Evolutionary conservation across 495 filamentous ascomycete species (phyloP).

Genomic region (Lasiosphaeris hirsuta): DNA sequence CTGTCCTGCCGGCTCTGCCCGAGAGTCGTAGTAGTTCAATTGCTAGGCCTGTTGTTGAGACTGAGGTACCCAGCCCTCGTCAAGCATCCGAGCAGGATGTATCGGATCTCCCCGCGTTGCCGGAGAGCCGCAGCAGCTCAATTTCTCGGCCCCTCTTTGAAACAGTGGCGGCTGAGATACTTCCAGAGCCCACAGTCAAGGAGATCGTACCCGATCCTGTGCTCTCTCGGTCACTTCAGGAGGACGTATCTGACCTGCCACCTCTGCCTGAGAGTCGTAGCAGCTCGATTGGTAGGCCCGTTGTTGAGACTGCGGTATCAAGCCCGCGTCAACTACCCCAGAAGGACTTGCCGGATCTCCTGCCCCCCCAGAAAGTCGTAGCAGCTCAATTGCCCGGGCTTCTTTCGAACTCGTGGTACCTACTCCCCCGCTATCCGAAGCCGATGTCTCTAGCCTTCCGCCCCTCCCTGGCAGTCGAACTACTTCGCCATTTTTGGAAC

Average conservation of each 20-base stretch:
- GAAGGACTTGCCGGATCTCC: slow-evolving; percentile 1
- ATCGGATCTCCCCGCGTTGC: slow-evolving; percentile 1
- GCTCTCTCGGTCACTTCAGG: too few relatives aligned
- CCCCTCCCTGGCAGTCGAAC: neutral
- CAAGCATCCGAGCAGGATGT: neutral
- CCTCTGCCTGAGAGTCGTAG: slow-evolving; percentile 15
- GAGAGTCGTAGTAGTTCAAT: slow-evolving; percentile 17
- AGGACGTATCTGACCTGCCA: neutral
- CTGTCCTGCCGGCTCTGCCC: slow-evolving; percentile 7
- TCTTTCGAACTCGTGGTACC: neutral
- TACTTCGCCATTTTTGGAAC: too few relatives aligned
- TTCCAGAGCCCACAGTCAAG: too few relatives aligned
- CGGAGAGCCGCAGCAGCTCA: slow-evolving; percentile 9
- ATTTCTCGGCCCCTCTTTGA: neutral
- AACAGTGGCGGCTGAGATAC: too few relatives aligned
- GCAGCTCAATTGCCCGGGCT: neutral
- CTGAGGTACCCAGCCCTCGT: neutral
- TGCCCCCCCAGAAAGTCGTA: slow-evolving; percentile 7
- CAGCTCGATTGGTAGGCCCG: slow-evolving; percentile 8
- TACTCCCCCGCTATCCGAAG: too few relatives aligned
- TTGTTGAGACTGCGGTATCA: neutral
- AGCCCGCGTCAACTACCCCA: too few relatives aligned
- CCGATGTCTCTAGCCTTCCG: neutral
- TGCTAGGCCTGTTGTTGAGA: neutral
- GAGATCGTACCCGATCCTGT: too few relatives aligned